Evolutionary conservation across 352 stramenopile genomes (phyloP), one percentile per base, ranked within the genome.

Genomic region (Pythium chondricola): DNA sequence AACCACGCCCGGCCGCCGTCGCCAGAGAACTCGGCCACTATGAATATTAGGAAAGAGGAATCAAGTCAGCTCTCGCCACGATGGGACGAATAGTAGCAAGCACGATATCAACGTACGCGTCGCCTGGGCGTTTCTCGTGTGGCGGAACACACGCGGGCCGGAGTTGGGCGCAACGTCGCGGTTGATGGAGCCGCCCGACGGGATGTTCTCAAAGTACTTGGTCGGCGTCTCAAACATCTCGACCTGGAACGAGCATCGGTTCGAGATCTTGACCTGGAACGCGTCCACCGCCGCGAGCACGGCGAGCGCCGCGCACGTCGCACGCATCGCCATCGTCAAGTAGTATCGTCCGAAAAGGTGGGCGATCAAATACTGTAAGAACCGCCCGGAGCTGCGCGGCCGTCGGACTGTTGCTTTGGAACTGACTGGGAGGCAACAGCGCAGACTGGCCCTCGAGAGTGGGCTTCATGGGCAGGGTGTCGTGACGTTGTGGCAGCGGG

Each of bases 1-100:
- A 71, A 89, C 74, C 78, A 89, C 14, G 65, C 58, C 29, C 52
- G 61, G 26, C 63, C 66, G 33, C 62, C 65, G 39, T 81, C 71
- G 3, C 59, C 66, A 16, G 77, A 87, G 43, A 89, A 89, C 54
- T 88, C 77, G 26, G 74, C 74, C 35, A 86, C 73, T 85, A 47
- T 4, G 43, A 6, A 60, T 2, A 36, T 0, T 49, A 18, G 8
- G 36, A 20, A 43, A 1, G 14, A 16, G 2, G 21, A 27, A 45
- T 46, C 42, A 46, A 36, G 29, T 45, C 10, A 56, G 16, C 35
- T n/a, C n/a, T 30, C 4, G 33, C 24, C 54, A 13, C 16, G 18
- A 44, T 17, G 24, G 11, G 38, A n/a, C 48, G 4, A 27, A 35
- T 6, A 22, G 8, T 14, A 18, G n/a, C 35, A 7, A 67, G 27